phyloP scores from a whole-genome alignment of 768 basidiomycete genomes.

The Clitopilus hobsonii region DNA sequence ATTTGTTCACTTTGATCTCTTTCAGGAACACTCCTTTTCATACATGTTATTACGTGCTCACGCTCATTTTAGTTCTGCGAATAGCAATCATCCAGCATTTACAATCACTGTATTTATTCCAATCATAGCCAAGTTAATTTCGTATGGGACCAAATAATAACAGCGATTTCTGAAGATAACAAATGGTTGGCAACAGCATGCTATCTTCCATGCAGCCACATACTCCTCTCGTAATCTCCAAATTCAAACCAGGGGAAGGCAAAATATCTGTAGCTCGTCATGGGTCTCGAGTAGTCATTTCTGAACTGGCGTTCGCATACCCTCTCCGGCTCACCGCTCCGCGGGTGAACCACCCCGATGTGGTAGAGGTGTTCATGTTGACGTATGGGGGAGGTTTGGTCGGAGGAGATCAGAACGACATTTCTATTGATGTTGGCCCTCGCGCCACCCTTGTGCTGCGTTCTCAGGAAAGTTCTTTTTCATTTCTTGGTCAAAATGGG shows the following conservation, averaged over 20 bases:
- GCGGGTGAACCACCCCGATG: conserved; percentile 36
- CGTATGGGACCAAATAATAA: neutral
- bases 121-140: neutral
- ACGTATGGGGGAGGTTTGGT: conserved; percentile 93
- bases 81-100: conserved; percentile 16
- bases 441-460: conserved; percentile 64
- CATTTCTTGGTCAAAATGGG: too few species aligned
- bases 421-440: conserved; percentile 56
- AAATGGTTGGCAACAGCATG: neutral
- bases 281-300: conserved; percentile 57
- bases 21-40: conserved; percentile 13
- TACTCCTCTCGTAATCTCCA: conserved; percentile 15
- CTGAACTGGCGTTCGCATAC: conserved; percentile 74
- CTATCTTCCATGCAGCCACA: conserved; percentile 10
- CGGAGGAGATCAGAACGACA: conserved; percentile 69
- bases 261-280: conserved; percentile 50
- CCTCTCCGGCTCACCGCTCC: conserved; percentile 88
- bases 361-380: conserved; percentile 74
- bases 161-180: neutral
- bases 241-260: conserved; percentile 45
- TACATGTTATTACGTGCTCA: conserved; percentile 12
- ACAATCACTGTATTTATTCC: conserved; percentile 1
- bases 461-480: conserved; percentile 82
- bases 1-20: conserved; percentile 17
- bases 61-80: conserved; percentile 10